Percentiles rank a stretch among this genome's conserved stretches.
Evolutionary conservation across 2,329 filamentous ascomycete genomes (phyloP).

Genomic region (Dendryphion nanum): DNA sequence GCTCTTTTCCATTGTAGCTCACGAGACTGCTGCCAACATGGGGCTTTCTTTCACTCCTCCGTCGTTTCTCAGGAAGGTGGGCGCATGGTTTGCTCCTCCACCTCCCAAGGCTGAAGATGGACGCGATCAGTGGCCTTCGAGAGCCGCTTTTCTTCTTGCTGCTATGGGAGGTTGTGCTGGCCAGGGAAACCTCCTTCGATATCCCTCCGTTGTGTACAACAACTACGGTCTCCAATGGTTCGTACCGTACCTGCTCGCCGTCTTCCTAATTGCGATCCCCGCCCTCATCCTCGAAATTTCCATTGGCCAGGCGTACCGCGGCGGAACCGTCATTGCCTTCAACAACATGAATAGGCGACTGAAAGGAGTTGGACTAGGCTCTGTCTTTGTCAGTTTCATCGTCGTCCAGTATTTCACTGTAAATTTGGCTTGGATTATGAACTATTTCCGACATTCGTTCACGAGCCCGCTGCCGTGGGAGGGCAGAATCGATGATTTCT

Average conservation of each 20-base stretch:
- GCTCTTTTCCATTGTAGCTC: too few species aligned
- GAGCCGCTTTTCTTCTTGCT: conserved; percentile 56
- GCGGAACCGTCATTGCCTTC: conserved; percentile 55
- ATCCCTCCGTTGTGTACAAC: conserved; percentile 60
- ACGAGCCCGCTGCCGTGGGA: conserved; percentile 56
- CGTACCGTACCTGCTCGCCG: conserved; percentile 56
- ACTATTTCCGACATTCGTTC: conserved; percentile 58
- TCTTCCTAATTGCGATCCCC: conserved; percentile 58
- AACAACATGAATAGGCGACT: conserved; percentile 53
- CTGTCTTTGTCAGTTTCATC: conserved; percentile 54
- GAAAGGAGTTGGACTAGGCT: conserved; percentile 54
- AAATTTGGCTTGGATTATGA: conserved; percentile 60
- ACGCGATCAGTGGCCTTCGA: conserved; percentile 56
- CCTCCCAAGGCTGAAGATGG: conserved; percentile 40
- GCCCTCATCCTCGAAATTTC: conserved; percentile 56
- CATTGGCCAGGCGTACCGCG: conserved; percentile 54
- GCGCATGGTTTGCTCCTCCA: conserved; percentile 32
- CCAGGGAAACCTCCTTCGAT: conserved; percentile 58
- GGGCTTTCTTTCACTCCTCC: too few species aligned
- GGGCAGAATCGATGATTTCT: conserved; percentile 52
- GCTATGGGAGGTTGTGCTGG: conserved; percentile 60
- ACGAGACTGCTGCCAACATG: too few species aligned
- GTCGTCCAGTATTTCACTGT: conserved; percentile 59
- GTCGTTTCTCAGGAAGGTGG: too few species aligned
- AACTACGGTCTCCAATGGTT: conserved; percentile 62